These are phyloP conservation scores for Coemansia sp. DNA, from an alignment of 192 early-diverging fungal species.

Conservation along the genomic window DNA sequence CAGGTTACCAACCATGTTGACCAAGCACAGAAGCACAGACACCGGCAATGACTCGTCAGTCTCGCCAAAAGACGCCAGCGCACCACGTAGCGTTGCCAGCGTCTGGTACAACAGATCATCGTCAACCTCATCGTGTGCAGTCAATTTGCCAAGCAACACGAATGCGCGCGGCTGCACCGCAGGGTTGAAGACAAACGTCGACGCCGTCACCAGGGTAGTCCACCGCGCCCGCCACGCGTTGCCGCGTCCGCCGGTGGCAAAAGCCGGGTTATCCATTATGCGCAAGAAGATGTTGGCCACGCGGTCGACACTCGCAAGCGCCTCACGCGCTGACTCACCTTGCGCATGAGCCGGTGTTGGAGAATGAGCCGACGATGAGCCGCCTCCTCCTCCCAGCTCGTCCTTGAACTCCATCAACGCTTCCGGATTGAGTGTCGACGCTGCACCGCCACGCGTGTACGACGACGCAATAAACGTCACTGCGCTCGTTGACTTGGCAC, in stretches of 20 bases:
- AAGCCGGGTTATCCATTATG: constrained; percentile 53
- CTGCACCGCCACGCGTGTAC: constrained; percentile 54
- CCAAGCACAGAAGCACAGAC: constrained; percentile 88
- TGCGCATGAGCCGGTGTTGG: neutral
- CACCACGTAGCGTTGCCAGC: constrained; percentile 83
- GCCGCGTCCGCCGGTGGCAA: constrained; percentile 62
- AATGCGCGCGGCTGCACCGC: constrained; percentile 94
- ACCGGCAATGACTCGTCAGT: constrained; percentile 76
- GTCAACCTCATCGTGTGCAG: constrained; percentile 84
- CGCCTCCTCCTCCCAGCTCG: constrained; percentile 25
- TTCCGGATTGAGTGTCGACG: constrained; percentile 54
- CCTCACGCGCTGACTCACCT: constrained; percentile 43
- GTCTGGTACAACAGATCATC: constrained; percentile 94
- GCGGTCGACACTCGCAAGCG: constrained; percentile 58
- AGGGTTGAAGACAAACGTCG: constrained; percentile 92
- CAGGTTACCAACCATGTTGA: constrained; percentile 81
- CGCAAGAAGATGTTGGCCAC: constrained; percentile 62
- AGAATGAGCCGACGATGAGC: neutral
- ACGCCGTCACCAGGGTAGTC: constrained; percentile 88
- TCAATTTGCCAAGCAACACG: constrained; percentile 81
- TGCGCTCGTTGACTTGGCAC: constrained; percentile 52
- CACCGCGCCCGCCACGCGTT: constrained; percentile 86
- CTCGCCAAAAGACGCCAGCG: constrained; percentile 83
- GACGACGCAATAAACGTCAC: constrained; percentile 56
- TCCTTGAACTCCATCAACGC: constrained; percentile 55